Base-by-base conservation (phyloP, 306 rosid genomes). In the Quercus wislizeni region DNA sequence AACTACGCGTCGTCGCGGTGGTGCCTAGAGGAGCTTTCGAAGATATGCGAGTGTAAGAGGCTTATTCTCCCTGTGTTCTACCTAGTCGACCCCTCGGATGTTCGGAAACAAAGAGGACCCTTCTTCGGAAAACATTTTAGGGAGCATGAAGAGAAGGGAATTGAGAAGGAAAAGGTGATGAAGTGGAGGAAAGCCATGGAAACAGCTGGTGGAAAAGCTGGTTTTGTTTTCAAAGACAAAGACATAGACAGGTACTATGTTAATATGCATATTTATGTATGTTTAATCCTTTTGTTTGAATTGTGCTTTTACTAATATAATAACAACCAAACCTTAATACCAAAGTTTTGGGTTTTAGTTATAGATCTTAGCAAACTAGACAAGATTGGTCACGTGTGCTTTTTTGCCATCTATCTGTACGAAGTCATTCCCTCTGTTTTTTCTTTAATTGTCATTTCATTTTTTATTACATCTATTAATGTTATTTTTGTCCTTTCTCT, bases 151-250 rank as follows among this genome's bases (percentile, higher is more conserved):
- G 4, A 5, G 0, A 56, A 23, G 23, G 82, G 46, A 41, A 55
- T 33, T 28, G 21, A n/a, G 11, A 11, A 30, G 46, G 43, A 30
- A 1, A 71, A 14, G 30, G 78, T 88, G 55, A 51, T 0, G 14
- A 19, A 13, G 30, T 90, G 94, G 92, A 86, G 86, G 71, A 4
- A 13, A 12, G 94, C 92, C 52, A 83, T 90, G 94, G 72, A 71
- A 1, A 88, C 82, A 71, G 87, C 87, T 2, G 94, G 94, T 23
- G 88, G 85, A 11, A 9, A 46, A 15, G 78, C 86, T 70, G 94
- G 94, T 27, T 87, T 18, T 75, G 86, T 83, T 72, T 72, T 61
- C 62, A 3, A 41, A 8, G 46, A 41, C 46, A 41, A 8, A 41
- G 46, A 8, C 46, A 1, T 51, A 5, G 10, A 74, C 49, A 58